phyloP scores from a whole-genome alignment of 2,329 filamentous ascomycete genomes.

The Penicillium sp. region DNA sequence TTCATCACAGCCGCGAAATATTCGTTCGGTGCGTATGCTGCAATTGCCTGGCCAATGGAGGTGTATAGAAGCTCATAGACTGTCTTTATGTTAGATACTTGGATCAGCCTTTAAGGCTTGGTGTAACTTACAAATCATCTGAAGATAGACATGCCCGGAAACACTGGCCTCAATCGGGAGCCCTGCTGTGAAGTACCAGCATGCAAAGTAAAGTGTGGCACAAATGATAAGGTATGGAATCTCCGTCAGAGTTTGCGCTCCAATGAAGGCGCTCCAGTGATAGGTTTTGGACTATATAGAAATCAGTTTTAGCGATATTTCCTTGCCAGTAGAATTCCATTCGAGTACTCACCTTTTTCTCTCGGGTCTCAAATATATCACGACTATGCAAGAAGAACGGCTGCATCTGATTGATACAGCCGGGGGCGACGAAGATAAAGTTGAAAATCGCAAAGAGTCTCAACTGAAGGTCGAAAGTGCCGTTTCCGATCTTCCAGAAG shows the following conservation, averaged over 20 bases:
- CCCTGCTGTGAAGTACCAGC: constrained; percentile 62
- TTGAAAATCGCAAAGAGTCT: constrained; percentile 62
- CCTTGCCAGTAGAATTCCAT: neutral
- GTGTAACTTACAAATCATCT: constrained; percentile 38
- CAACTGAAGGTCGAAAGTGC: constrained; percentile 53
- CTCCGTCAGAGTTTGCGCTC: constrained; percentile 52
- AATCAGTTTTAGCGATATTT: neutral
- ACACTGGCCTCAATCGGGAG: constrained; percentile 34
- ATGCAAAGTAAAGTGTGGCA: constrained; percentile 49
- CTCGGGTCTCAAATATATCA: constrained; percentile 59
- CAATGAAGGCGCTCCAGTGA: constrained; percentile 60
- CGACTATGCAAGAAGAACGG: constrained; percentile 59
- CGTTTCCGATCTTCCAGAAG: constrained; percentile 60
- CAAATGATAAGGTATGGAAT: constrained; percentile 50
- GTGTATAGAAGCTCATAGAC: constrained; percentile 48
- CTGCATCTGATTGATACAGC: constrained; percentile 60
- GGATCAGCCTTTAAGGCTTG: neutral
- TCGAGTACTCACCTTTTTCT: constrained; percentile 49
- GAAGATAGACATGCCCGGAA: constrained; percentile 41
- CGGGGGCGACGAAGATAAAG: constrained; percentile 62
- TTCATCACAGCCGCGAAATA: constrained; percentile 61
- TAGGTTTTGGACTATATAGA: constrained; percentile 55
- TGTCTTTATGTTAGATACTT: constrained; percentile 15
- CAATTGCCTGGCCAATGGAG: constrained; percentile 50
- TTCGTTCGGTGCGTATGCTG: constrained; percentile 62